A percentile compares a stretch with the other conserved stretches of the same genome.
Evolutionary conservation across 805 yeast genomes (phyloP).

Genomic region (Schwanniomyces pseudopolymorphus): DNA sequence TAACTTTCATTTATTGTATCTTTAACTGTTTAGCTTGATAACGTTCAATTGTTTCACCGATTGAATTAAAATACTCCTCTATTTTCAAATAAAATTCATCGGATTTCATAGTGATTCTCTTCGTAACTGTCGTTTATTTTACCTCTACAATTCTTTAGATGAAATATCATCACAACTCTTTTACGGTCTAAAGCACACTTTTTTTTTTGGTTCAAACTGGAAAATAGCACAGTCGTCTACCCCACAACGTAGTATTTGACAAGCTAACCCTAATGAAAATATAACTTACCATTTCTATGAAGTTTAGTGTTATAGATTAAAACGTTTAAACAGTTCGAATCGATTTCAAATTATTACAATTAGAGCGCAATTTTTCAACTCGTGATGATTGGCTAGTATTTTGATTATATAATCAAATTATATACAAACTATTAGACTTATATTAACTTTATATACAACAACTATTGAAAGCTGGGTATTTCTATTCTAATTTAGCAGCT

Average conservation of each 20-base stretch:
- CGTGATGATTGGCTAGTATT: conserved; percentile 19
- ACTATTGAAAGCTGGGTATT: neutral
- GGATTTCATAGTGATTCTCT: too few relatives aligned
- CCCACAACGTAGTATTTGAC: neutral
- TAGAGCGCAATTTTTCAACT: conserved; percentile 15
- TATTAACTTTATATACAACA: neutral
- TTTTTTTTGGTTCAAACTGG: too few relatives aligned
- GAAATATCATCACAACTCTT: too few relatives aligned
- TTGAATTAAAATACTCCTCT: too few relatives aligned
- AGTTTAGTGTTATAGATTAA: neutral
- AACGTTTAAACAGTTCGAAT: neutral
- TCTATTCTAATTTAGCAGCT: conserved; percentile 33
- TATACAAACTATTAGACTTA: neutral
- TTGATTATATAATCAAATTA: conserved; percentile 4
- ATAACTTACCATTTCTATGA: conserved; percentile 1
- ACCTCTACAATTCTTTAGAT: too few relatives aligned
- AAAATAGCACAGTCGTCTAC: too few relatives aligned
- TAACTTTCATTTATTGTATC: too few relatives aligned
- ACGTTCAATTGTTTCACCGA: too few relatives aligned
- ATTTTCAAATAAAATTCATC: too few relatives aligned
- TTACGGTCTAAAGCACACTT: too few relatives aligned
- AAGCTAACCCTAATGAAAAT: neutral
- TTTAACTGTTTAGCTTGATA: too few relatives aligned
- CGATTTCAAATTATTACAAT: neutral
- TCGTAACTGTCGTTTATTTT: too few relatives aligned